Base-by-base conservation (phyloP, 2,329 filamentous ascomycete genomes). In the Aspergillus persii region DNA sequence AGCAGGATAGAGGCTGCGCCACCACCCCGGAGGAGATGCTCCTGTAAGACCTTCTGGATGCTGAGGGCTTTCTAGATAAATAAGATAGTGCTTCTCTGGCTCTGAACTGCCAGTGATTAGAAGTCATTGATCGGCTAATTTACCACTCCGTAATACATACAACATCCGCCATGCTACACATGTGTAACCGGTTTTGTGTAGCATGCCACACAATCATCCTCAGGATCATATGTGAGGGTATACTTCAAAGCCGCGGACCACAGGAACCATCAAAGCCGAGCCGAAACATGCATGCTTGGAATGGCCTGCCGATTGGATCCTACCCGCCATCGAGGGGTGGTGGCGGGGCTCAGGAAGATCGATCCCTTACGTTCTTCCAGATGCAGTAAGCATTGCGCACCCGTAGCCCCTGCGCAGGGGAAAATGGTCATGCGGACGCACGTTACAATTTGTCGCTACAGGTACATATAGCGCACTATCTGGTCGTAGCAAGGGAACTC, bases 1-100 rank as follows among this genome's bases (percentile, higher is more conserved):
- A 78, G 70, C 2, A 79, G 68, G 50, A 79, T 76, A 23, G 76
- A 74, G 5, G 66, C 69, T 1, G 70, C 74, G 4, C 73, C 74
- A 12, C 71, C 73, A n/a, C 71, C 72, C 41, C 76, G 66, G 8
- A 76, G 56, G 46, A 77, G 72, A 31, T 63, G 72, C 59, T 77
- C 72, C 47, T 67, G 69, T 11, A 75, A 67, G 46, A 77, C 68
- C 33, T 69, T 67, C 41, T 69, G 68, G 36, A 76, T 54, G 12
- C 53, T 48, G 39, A 5, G 53, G 53, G 41, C 48, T 29, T 23
- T 46, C 18, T 15, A 54, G 41, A 11, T 48, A 41, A 4, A 47
- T 36, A 8, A 7, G 9, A 29, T 31, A 8, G 15, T 41, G 9
- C 8, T 56, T 56, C 26, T 56, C 48, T 8, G 46, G 33, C 15